Evolutionary conservation across 257 asterid genomes (phyloP).

Genomic region (Lantana camara): DNA sequence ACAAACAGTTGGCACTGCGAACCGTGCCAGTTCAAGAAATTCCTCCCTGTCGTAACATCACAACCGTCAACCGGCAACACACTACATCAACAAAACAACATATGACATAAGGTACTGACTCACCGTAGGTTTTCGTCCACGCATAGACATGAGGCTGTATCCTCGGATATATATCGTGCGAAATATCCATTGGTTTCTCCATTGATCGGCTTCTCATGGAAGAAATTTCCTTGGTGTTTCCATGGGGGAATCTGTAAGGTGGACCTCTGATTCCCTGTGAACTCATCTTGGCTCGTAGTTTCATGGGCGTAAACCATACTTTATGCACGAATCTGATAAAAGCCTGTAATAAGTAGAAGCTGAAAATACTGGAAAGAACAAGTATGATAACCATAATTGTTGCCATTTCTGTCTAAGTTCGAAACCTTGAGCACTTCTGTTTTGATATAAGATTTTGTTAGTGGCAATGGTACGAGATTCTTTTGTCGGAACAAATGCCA

Average conservation of each 20-base stretch:
- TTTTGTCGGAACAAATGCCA: no score
- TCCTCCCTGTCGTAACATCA: no score
- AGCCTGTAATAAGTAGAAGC: slow-evolving; percentile 33
- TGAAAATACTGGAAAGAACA: slow-evolving; percentile 23
- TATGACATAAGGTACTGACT: not conserved
- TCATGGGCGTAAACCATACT: slow-evolving; percentile 53
- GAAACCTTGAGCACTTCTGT: no score
- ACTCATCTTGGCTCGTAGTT: slow-evolving; percentile 35
- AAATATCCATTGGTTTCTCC: slow-evolving; percentile 50
- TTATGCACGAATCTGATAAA: slow-evolving; percentile 42
- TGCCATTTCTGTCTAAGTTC: slow-evolving; percentile 18
- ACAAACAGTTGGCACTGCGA: slow-evolving; percentile 41
- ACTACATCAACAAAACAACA: not conserved
- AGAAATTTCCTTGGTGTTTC: slow-evolving; percentile 55
- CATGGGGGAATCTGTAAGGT: slow-evolving; percentile 61
- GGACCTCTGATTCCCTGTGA: slow-evolving; percentile 71
- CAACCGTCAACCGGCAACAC: not conserved
- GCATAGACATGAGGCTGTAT: slow-evolving; percentile 63
- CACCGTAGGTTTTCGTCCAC: slow-evolving; percentile 68
- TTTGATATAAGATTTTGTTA: no score
- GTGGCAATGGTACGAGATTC: no score
- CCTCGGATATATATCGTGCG: slow-evolving; percentile 59
- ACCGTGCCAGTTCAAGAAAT: slow-evolving; percentile 54
- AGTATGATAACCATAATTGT: slow-evolving; percentile 12
- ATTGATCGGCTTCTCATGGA: slow-evolving; percentile 46